These are phyloP conservation scores for Mollisiaceae sp. DNA, from an alignment of 2,329 filamentous ascomycete species.

Conservation along the genomic window DNA sequence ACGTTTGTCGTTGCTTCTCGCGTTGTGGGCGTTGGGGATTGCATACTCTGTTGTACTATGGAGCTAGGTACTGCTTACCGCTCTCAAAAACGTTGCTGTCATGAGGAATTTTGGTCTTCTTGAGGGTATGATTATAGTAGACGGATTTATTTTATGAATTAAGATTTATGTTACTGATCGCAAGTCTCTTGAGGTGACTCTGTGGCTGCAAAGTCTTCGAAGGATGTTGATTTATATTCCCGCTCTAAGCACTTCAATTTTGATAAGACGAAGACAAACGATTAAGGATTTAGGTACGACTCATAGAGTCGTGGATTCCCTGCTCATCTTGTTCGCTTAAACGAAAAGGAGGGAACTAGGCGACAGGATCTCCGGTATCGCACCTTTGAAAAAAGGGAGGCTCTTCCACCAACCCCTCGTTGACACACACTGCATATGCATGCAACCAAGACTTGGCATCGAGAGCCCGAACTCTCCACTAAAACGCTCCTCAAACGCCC, in stretches of 20 bases:
- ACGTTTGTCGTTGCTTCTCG: too few relatives aligned
- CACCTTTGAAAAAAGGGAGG: not conserved
- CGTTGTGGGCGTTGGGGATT: too few relatives aligned
- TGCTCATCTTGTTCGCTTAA: not conserved
- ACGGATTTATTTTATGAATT: not conserved
- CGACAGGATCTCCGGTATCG: not conserved
- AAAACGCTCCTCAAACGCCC: not conserved
- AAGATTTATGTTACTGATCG: not conserved
- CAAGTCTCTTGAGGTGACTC: not conserved
- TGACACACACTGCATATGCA: conserved; percentile 6
- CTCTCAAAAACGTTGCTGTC: not conserved
- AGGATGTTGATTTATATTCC: too few relatives aligned
- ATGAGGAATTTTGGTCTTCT: not conserved
- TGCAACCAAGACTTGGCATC: not conserved
- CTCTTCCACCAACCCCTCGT: conserved; percentile 5
- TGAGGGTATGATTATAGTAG: not conserved
- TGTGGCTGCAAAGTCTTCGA: not conserved
- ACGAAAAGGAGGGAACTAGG: too few relatives aligned
- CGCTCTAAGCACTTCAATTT: too few relatives aligned
- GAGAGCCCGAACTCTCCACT: not conserved
- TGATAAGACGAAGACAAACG: too few relatives aligned
- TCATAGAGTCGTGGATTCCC: not conserved
- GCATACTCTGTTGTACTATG: too few relatives aligned
- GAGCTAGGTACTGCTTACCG: too few relatives aligned
- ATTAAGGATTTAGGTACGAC: too few relatives aligned